Base-by-base conservation (phyloP, 2,329 filamentous ascomycete genomes). In the Fusarium denticulatum region DNA sequence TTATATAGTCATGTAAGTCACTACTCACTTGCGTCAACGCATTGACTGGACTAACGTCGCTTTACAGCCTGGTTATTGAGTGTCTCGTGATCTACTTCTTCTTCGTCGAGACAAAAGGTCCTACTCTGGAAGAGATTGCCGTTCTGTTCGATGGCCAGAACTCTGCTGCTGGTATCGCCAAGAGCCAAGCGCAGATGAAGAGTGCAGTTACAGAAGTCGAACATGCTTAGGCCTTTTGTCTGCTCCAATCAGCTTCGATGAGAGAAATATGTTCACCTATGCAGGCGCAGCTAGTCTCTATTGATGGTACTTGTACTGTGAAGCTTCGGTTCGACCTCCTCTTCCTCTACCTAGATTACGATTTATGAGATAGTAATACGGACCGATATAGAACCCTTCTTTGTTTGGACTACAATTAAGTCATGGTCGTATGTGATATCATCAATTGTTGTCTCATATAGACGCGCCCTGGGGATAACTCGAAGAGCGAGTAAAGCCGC, bases 71-170 rank as follows among this genome's bases (percentile, higher is more conserved):
- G 50, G 61, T 78, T 1, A 66, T 78, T 3, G 76, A 78, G 37
- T 78, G 74, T 34, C 46, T 78, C 1, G 59, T 77, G 1, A 78
- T 78, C 7, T 78, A 77, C 57, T 77, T 78, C 58, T 77, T 77
- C 55, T 78, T 78, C 9, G 76, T 78, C 1, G 76, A 78, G 53
- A 78, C 76, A 2, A 74, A 32, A 4, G 76, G 74, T 0, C 76
- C 73, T 1, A 77, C 76, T 2, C 7, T 78, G 36, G 76, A 78
- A 6, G 76, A 78, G 28, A 78, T 78, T 37, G 76, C 76, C 6
- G 72, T 78, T 3, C 11, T 78, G 3, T 78, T 78, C 7, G 74
- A 78, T 32, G 76, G 76, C 0, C 28, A 76, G 3, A 60, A 76
- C 2, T 76, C 76, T 0, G 76, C 76, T 22, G 76, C 76, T 11